A percentile compares a stretch with the other conserved stretches of the same genome.
phyloP scores from a whole-genome alignment of 169 alveolate species.

The Babesia divergens region DNA sequence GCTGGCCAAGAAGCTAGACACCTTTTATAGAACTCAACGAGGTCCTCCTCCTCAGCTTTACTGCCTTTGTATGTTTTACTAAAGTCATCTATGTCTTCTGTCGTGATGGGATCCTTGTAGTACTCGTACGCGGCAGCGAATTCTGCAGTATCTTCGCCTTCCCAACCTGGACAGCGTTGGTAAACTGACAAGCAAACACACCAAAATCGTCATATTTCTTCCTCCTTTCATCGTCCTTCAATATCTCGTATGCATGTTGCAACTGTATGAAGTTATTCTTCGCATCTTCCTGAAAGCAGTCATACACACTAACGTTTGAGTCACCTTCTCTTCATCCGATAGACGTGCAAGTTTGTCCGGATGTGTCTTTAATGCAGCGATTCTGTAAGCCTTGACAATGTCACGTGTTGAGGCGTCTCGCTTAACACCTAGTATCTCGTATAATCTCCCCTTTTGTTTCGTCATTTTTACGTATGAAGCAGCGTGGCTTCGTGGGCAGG shows the following conservation, averaged over 20 bases:
- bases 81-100: conserved; percentile 66
- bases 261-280: conserved; percentile 69
- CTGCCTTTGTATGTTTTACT: conserved; percentile 65
- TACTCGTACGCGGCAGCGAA: conserved; percentile 61
- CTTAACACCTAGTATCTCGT: conserved; percentile 75
- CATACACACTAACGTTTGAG: neutral
- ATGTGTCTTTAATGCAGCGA: conserved; percentile 85
- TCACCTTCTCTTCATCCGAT: conserved; percentile 32
- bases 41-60: conserved; percentile 70
- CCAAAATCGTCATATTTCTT: conserved; percentile 71
- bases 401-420: conserved; percentile 78
- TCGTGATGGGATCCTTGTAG: conserved; percentile 54
- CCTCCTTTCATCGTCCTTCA: conserved; percentile 68
- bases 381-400: conserved; percentile 88
- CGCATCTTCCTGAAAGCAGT: conserved; percentile 55
- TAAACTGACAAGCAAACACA: neutral
- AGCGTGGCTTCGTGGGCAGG: neutral
- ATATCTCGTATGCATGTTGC: conserved; percentile 73
- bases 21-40: conserved; percentile 70
- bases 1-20: neutral
- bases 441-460: conserved; percentile 38
- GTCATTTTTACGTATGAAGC: conserved; percentile 1
- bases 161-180: conserved; percentile 43
- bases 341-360: conserved; percentile 85
- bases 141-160: conserved; percentile 55